Percentiles rank a stretch among this genome's conserved stretches.
These are phyloP conservation scores for Lentinula guzmanii DNA, from an alignment of 768 basidiomycete species.

Conservation along the genomic window DNA sequence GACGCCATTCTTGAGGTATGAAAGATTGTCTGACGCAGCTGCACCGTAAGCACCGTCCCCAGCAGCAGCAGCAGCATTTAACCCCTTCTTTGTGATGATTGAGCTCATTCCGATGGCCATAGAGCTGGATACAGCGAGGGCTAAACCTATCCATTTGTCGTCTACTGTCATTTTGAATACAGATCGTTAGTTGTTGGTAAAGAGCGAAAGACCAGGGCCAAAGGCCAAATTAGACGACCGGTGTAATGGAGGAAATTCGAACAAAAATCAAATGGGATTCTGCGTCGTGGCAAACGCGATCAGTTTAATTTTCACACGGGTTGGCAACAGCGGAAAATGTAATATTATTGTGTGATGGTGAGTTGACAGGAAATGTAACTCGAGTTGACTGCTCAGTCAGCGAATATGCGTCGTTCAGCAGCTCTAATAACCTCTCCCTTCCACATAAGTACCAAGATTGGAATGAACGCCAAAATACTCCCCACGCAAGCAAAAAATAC, in stretches of 20 bases:
- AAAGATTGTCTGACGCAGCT: slow-evolving; percentile 72
- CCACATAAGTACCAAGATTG: slow-evolving; percentile 2
- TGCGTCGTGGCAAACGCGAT: neutral
- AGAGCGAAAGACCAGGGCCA: neutral
- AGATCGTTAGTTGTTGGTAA: neutral
- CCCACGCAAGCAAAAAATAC: slow-evolving; percentile 1
- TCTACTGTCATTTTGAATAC: slow-evolving; percentile 51
- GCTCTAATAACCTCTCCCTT: slow-evolving; percentile 1
- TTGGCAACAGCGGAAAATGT: too few species aligned
- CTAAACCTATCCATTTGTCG: slow-evolving; percentile 94
- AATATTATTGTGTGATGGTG: too few species aligned
- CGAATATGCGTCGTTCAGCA: neutral
- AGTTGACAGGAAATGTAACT: too few species aligned
- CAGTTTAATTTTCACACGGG: neutral
- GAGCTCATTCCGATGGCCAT: slow-evolving; percentile 92
- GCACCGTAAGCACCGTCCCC: slow-evolving; percentile 38
- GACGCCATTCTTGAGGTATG: slow-evolving; percentile 85
- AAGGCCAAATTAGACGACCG: slow-evolving; percentile 1
- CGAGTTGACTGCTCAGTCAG: neutral
- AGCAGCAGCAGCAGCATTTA: slow-evolving; percentile 81
- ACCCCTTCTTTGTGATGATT: slow-evolving; percentile 99
- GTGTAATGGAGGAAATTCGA: neutral
- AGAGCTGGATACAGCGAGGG: slow-evolving; percentile 80
- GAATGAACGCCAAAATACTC: slow-evolving; percentile 2
- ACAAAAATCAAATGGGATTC: neutral